phyloP scores from a whole-genome alignment of 148 eudicot genomes.

The Rhododendron ferrugineum region DNA sequence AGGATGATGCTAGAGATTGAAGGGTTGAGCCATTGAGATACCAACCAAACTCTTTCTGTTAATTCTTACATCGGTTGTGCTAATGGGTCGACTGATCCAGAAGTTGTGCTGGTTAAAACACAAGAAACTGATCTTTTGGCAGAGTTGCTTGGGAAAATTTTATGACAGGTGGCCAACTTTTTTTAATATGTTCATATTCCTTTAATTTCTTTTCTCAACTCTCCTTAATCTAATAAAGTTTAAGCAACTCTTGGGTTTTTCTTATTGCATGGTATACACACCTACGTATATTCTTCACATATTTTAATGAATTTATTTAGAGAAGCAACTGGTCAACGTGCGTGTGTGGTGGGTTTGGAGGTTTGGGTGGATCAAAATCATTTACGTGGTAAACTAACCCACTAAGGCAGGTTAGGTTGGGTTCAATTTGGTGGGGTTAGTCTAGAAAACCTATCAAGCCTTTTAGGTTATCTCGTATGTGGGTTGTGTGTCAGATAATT shows the following conservation, averaged over 20 bases:
- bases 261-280: not conserved
- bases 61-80: too few species aligned
- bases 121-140: constrained; percentile 55
- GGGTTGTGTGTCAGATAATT: too few species aligned
- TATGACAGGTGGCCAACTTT: constrained; percentile 43
- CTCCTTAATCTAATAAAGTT: too few species aligned
- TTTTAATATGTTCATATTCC: not conserved
- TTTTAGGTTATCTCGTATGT: too few species aligned
- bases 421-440: not conserved
- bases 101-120: not conserved
- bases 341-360: not conserved
- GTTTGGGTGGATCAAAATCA: too few species aligned
- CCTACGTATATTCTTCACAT: not conserved
- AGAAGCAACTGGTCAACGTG: not conserved
- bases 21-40: not conserved
- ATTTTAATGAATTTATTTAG: not conserved
- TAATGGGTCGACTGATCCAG: too few species aligned
- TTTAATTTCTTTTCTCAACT: too few species aligned
- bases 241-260: not conserved
- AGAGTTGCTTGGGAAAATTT: constrained; percentile 65
- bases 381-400: too few species aligned
- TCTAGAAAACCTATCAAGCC: not conserved
- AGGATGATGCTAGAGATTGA: too few species aligned
- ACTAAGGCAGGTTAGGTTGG: not conserved
- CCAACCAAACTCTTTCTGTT: too few species aligned